A percentile compares a stretch with the other conserved stretches of the same genome.
These are phyloP conservation scores for Xylaria acuta DNA, from an alignment of 495 filamentous ascomycete genomes.

Conservation along the genomic window DNA sequence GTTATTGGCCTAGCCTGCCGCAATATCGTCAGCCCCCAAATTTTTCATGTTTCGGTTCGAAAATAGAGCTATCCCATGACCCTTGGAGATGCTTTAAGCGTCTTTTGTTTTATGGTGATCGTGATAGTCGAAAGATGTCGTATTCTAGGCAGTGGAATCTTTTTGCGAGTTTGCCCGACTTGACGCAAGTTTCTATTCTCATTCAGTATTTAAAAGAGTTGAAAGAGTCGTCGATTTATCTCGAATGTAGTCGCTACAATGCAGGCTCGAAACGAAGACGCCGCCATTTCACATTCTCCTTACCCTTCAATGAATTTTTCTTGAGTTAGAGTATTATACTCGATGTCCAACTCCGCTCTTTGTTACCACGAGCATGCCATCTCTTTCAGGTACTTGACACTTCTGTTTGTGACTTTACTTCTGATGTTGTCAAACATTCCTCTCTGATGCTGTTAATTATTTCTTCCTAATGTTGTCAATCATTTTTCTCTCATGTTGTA, in stretches of 20 bases:
- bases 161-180: conserved; percentile 3
- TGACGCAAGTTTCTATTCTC: neutral
- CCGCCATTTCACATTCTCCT: neutral
- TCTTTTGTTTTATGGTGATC: neutral
- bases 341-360: neutral
- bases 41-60: neutral
- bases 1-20: conserved; percentile 10
- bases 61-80: neutral
- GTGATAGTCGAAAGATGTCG: neutral
- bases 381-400: neutral
- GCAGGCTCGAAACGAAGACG: neutral
- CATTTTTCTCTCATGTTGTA: too few species aligned
- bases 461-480: too few species aligned
- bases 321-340: neutral
- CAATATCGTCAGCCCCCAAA: conserved; percentile 13
- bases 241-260: neutral
- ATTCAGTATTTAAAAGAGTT: neutral
- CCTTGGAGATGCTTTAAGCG: neutral
- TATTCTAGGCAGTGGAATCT: neutral
- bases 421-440: too few species aligned
- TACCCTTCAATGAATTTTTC: neutral
- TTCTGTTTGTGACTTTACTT: neutral
- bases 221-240: neutral
- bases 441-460: neutral
- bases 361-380: conserved; percentile 11